Evolutionary conservation across 2,329 filamentous ascomycete genomes (phyloP), one percentile per base, ranked within the genome.

Genomic region (Aureobasidium musti): DNA sequence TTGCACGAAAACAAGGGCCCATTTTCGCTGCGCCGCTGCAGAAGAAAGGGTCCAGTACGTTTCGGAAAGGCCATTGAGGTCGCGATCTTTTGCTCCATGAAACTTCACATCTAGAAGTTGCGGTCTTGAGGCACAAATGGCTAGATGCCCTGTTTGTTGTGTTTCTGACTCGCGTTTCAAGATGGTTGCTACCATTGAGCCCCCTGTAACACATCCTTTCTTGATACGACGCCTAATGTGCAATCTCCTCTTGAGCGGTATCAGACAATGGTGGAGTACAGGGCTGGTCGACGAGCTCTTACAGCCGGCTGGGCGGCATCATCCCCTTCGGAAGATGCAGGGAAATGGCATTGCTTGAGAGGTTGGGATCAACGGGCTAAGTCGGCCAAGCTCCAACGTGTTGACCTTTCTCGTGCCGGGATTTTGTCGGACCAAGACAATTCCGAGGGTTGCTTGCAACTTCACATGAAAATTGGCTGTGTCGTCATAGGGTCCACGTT

Each of bases 101-200:
- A 54, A 54, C 61, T 43, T 33, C 28, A 26, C 49, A 33, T 53
- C 35, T 21, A 39, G 39, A 43, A 30, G 21, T 53, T 13, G 33
- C 30, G 21, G 26, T 28, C 60, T 23, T 10, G 49, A 43, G n/a
- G 49, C 23, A 17, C 11, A 23, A 45, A 17, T 23, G 33, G n/a
- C 35, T 49, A 11, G 35, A 17, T 35, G 33, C 28, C 37, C 33
- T 50, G 35, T 41, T 61, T 61, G 47, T 63, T 63, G 59, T 64
- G 60, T 64, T 64, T 64, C 61, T 64, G 61, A 64, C 61, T 64
- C 61, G 61, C 21, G 61, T 64, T 64, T 64, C 61, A 64, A 37
- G 35, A 21, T 45, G 47, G 49, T 53, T 64, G 61, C 49, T 33
- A 64, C 49, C 35, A 50, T 54, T 35, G 59, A 11, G 49, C 61